These are phyloP conservation scores for Podila epigama DNA, from an alignment of 192 early-diverging fungal species.

Conservation along the genomic window DNA sequence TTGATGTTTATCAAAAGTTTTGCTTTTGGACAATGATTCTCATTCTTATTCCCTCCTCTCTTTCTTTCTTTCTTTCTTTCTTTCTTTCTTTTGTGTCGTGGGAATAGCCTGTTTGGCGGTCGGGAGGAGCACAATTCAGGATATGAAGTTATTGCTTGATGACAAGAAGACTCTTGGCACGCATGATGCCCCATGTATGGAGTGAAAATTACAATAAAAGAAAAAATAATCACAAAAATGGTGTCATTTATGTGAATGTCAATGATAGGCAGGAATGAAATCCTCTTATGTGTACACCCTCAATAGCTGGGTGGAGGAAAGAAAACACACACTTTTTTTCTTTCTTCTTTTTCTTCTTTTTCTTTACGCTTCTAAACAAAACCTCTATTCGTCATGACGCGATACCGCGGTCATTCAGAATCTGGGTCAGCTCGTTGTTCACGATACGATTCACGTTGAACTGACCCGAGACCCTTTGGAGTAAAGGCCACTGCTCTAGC, in stretches of 20 bases:
- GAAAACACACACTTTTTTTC: too few species aligned
- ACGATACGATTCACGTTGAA: not conserved
- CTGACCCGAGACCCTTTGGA: not conserved
- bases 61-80: not conserved
- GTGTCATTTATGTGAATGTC: too few species aligned
- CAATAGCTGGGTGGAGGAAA: too few species aligned
- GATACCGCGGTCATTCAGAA: not conserved
- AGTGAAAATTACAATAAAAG: too few species aligned
- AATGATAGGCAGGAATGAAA: too few species aligned
- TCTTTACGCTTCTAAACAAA: too few species aligned
- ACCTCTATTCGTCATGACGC: too few species aligned
- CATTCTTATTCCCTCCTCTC: not conserved
- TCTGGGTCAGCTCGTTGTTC: not conserved
- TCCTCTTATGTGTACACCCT: too few species aligned
- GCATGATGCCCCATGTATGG: too few species aligned
- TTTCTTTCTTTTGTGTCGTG: not conserved
- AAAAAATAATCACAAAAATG: too few species aligned
- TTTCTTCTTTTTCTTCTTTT: too few species aligned
- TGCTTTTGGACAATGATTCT: too few species aligned
- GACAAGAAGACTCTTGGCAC: not conserved
- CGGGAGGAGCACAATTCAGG: conserved; percentile 1
- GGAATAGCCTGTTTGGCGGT: not conserved
- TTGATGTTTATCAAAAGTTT: not conserved
- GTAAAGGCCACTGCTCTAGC: not conserved
- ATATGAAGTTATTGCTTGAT: not conserved